Percentiles rank a stretch among this genome's conserved stretches.
Conservation (phyloP, 73 alveolate species). For the Paramecium pentaurelia region DNA sequence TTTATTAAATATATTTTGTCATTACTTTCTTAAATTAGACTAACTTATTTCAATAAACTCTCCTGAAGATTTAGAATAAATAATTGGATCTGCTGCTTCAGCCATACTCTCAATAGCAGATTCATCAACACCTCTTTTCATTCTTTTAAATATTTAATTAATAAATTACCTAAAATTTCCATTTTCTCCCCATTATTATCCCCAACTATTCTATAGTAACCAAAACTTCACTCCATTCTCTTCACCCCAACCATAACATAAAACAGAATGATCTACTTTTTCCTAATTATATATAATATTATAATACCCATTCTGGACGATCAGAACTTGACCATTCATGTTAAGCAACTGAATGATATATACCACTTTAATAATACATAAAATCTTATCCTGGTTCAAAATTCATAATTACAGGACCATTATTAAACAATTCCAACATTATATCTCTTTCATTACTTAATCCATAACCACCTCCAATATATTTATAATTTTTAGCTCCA, state of each 20-base stretch:
- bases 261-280: conserved; percentile 62
- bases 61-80: conserved; percentile 4
- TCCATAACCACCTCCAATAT: conserved; percentile 62
- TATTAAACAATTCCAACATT: conserved; percentile 46
- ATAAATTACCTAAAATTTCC: conserved; percentile 55
- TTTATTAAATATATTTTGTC: background rate
- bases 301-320: conserved; percentile 36
- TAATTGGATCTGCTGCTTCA: conserved; percentile 32
- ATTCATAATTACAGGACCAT: conserved; percentile 57
- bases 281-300: background rate
- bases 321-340: conserved; percentile 42
- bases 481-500: conserved; percentile 19
- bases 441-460: conserved; percentile 55
- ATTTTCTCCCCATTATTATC: conserved; percentile 54
- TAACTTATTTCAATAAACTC: background rate
- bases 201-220: conserved; percentile 58
- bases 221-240: conserved; percentile 53
- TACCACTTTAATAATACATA: conserved; percentile 59
- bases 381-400: conserved; percentile 59
- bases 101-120: conserved; percentile 49
- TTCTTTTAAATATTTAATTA: background rate
- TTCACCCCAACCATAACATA: conserved; percentile 67
- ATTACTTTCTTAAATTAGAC: background rate
- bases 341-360: conserved; percentile 59
- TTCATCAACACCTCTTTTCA: conserved; percentile 61